These are phyloP conservation scores for Artomyces pyxidatus DNA, from an alignment of 768 basidiomycete species.

Conservation along the genomic window DNA sequence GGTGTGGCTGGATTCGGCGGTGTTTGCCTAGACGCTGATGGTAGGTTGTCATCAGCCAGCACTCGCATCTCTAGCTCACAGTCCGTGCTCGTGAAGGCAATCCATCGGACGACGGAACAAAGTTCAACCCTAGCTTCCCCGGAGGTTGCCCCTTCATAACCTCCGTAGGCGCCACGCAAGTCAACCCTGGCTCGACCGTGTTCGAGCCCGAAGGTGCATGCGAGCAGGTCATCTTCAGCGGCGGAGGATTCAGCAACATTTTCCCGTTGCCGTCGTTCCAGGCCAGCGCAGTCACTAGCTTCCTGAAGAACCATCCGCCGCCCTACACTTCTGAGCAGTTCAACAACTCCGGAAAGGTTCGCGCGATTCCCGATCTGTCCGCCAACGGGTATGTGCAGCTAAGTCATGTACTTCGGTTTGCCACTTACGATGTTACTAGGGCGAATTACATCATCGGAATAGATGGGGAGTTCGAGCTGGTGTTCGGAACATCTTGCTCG, in stretches of 20 bases:
- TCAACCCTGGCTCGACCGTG: conserved; percentile 26
- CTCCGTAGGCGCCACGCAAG: conserved; percentile 31
- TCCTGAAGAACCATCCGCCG: conserved; percentile 26
- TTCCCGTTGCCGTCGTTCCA: conserved; percentile 32
- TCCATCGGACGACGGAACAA: conserved; percentile 17
- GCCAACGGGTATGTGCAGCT: conserved; percentile 25
- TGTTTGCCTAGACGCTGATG: conserved; percentile 26
- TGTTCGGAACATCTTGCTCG: conserved; percentile 31
- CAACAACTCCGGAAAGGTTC: conserved; percentile 26
- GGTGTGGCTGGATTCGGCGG: conserved; percentile 33
- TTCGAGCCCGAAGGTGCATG: conserved; percentile 30
- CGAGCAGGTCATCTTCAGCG: conserved; percentile 29
- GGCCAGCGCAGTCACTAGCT: conserved; percentile 20
- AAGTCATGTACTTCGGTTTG: background rate
- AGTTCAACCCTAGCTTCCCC: conserved; percentile 38
- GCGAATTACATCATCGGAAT: conserved; percentile 27
- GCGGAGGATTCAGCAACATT: conserved; percentile 35
- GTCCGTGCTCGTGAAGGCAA: conserved; percentile 17
- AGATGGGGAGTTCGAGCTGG: conserved; percentile 23
- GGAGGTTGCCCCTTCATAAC: conserved; percentile 35
- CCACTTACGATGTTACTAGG: conserved; percentile 6
- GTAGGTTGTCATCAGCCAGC: conserved; percentile 8
- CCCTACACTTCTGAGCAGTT: conserved; percentile 25
- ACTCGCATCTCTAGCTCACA: too few species aligned
- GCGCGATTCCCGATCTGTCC: conserved; percentile 26